Percentiles rank a stretch among this genome's conserved stretches.
Evolutionary conservation across 208 protist genomes (phyloP).

Genomic region (Wallacemonas sp.): DNA sequence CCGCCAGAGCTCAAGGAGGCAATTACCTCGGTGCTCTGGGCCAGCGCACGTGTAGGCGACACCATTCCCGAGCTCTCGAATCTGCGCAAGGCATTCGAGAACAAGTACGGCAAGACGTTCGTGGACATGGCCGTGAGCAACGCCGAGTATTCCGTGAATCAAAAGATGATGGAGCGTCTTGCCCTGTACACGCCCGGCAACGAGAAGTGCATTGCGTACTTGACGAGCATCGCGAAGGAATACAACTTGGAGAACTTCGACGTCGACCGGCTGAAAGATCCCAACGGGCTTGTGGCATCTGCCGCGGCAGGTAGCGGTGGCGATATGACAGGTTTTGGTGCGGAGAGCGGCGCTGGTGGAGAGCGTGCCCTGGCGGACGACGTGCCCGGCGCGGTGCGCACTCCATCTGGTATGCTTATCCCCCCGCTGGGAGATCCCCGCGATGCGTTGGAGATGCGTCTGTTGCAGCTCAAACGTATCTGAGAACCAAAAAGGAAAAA

Average conservation of each 20-base stretch:
- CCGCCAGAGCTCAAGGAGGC: conserved; percentile 91
- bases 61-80: conserved; percentile 67
- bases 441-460: conserved; percentile 65
- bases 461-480: conserved; percentile 64
- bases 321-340: conserved; percentile 9
- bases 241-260: conserved; percentile 79
- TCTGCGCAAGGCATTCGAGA: conserved; percentile 75
- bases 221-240: conserved; percentile 78
- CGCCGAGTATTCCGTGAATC: conserved; percentile 87
- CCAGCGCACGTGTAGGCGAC: conserved; percentile 64
- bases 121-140: conserved; percentile 79
- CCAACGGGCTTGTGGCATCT: conserved; percentile 61
- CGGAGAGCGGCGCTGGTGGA: conserved; percentile 4
- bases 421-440: conserved; percentile 48
- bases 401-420: conserved; percentile 65
- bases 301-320: conserved; percentile 43
- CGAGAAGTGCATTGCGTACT: conserved; percentile 82
- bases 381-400: conserved; percentile 34
- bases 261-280: conserved; percentile 62
- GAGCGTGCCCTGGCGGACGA: conserved; percentile 7
- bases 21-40: conserved; percentile 86
- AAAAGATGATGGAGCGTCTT: conserved; percentile 83
- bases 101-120: conserved; percentile 87
- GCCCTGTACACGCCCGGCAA: conserved; percentile 72
- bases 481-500: conserved; percentile 17